These are phyloP conservation scores for Vitis hybrid DNA, from an alignment of 177 flowering plant genomes.

Conservation along the genomic window DNA sequence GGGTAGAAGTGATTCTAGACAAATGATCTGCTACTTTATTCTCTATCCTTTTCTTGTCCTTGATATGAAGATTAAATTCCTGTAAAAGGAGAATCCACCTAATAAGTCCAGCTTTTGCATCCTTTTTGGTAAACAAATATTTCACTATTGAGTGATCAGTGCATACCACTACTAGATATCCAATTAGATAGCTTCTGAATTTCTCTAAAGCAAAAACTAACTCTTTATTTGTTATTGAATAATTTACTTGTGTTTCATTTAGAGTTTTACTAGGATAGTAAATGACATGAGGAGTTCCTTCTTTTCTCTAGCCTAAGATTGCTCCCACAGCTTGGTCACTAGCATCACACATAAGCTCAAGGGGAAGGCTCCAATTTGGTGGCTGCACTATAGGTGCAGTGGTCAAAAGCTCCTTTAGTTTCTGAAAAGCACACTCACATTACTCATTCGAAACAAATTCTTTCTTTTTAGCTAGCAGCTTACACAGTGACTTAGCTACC, in stretches of 20 bases:
- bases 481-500: no score
- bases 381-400: conserved; percentile 1
- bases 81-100: conserved; percentile 12
- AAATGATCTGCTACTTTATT: conserved; percentile 20
- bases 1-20: neutral
- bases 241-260: neutral
- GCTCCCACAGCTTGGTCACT: conserved; percentile 14
- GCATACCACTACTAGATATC: neutral
- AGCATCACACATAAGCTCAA: conserved; percentile 20
- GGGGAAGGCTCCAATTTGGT: conserved; percentile 2
- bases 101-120: conserved; percentile 12
- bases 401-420: neutral
- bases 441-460: neutral
- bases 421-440: conserved; percentile 3
- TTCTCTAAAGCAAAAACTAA: conserved; percentile 8
- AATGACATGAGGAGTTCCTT: neutral
- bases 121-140: conserved; percentile 2
- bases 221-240: conserved; percentile 11
- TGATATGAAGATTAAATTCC: neutral
- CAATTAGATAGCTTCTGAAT: conserved; percentile 11
- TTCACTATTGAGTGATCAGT: no score
- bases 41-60: conserved; percentile 5
- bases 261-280: conserved; percentile 15
- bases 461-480: no score
- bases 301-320: conserved; percentile 7